phyloP scores from a whole-genome alignment of 345 rosid species.

The Populus pruinosa region DNA sequence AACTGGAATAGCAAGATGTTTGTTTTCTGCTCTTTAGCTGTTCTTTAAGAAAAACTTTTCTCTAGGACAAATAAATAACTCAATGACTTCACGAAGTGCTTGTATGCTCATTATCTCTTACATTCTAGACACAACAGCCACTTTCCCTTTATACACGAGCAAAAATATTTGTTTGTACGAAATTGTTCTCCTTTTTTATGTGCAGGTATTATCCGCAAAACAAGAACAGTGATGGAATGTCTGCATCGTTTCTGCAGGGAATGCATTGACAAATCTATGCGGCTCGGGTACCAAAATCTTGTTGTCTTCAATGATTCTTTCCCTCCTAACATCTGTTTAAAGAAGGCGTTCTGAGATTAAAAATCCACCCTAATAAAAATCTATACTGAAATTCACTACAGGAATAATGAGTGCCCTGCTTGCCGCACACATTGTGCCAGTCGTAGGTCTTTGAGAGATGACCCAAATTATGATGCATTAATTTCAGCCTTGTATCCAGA shows the following conservation, averaged over 20 bases:
- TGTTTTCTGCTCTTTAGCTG: not conserved
- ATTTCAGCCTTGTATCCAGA: constrained; percentile 68
- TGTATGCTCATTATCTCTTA: not conserved
- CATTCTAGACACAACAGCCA: not conserved
- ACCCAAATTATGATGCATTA: constrained; percentile 70
- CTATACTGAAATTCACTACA: constrained; percentile 30
- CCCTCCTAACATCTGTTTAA: not conserved
- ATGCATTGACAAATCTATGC: constrained; percentile 84
- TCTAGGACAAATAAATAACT: not conserved
- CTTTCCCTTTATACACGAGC: constrained; percentile 1
- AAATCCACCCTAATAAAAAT: not conserved
- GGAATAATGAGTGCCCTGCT: constrained; percentile 88
- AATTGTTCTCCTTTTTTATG: constrained; percentile 6
- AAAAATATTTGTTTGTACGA: not conserved
- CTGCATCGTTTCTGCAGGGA: constrained; percentile 82
- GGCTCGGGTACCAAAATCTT: constrained; percentile 52
- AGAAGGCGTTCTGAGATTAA: not conserved
- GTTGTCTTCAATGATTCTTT: constrained; percentile 9
- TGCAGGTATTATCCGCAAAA: constrained; percentile 73
- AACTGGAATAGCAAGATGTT: constrained; percentile 1
- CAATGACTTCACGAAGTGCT: not conserved
- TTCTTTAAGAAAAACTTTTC: not conserved
- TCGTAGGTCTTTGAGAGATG: constrained; percentile 82
- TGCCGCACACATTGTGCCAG: constrained; percentile 81
- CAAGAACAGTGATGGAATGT: constrained; percentile 88